Evolutionary conservation across 768 basidiomycete genomes (phyloP).

Genomic region (Strobilomyces dryophilus): DNA sequence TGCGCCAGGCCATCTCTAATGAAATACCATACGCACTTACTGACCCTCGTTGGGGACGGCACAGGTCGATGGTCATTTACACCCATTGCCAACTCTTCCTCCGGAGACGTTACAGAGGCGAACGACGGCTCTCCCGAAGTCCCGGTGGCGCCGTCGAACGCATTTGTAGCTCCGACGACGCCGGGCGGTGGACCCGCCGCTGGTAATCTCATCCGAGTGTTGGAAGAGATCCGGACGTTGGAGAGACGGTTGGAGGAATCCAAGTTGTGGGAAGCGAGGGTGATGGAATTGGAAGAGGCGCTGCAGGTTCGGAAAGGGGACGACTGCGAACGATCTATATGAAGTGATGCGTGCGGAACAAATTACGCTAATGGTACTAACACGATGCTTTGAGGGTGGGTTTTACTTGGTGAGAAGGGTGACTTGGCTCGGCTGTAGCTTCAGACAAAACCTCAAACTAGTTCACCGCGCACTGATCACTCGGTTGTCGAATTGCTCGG

Average conservation of each 20-base stretch:
- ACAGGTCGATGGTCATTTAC: constrained; percentile 69
- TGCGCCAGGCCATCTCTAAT: constrained; percentile 64
- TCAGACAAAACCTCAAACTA: too few species aligned
- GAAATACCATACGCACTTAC: constrained; percentile 85
- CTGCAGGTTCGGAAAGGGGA: constrained; percentile 15
- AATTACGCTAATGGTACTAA: too few species aligned
- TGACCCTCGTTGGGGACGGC: constrained; percentile 73
- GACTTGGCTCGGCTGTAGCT: too few species aligned
- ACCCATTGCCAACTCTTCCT: constrained; percentile 36
- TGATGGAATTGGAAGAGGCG: constrained; percentile 23
- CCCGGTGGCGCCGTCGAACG: neutral
- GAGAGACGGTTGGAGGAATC: constrained; percentile 24
- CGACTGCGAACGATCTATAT: too few species aligned
- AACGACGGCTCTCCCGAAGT: neutral
- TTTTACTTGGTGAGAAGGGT: too few species aligned
- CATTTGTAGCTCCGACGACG: neutral
- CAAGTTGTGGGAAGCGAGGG: constrained; percentile 24
- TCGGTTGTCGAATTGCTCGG: too few species aligned
- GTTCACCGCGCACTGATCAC: too few species aligned
- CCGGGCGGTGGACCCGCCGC: constrained; percentile 2
- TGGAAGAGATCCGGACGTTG: constrained; percentile 26
- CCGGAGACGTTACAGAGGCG: neutral
- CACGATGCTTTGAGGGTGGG: too few species aligned
- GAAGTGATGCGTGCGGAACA: too few species aligned
- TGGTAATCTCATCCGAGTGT: constrained; percentile 19